Conservation (phyloP, 225 moss, liverwort and hornwort species). For the Asterella californica region DNA sequence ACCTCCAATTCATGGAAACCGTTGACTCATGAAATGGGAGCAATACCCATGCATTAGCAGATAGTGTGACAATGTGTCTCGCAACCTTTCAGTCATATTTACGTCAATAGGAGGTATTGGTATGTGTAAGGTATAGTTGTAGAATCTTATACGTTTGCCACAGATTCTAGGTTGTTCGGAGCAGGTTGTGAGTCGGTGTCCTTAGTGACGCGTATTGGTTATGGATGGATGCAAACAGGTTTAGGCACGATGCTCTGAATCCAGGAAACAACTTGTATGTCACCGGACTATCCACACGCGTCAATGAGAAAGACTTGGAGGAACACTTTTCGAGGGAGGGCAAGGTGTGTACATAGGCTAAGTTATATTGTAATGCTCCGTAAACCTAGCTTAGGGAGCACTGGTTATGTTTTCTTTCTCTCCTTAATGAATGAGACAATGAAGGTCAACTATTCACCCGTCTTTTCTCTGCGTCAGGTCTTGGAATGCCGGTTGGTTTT, state of each 20-base stretch:
- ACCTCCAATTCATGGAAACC: not conserved
- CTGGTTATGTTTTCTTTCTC: too few relatives aligned
- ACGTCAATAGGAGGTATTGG: too few relatives aligned
- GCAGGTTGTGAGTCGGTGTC: too few relatives aligned
- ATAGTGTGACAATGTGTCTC: too few relatives aligned
- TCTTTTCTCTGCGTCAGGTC: slow-evolving; percentile 41
- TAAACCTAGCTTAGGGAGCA: not conserved
- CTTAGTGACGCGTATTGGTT: not conserved
- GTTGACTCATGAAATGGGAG: too few relatives aligned
- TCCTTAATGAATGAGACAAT: not conserved
- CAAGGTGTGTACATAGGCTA: slow-evolving; percentile 45
- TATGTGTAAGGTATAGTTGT: too few relatives aligned
- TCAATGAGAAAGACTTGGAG: slow-evolving; percentile 87
- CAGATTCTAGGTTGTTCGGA: not conserved
- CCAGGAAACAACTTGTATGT: slow-evolving; percentile 93
- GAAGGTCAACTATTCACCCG: not conserved
- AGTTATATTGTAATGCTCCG: not conserved
- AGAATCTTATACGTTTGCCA: too few relatives aligned
- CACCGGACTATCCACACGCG: slow-evolving; percentile 87
- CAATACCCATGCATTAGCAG: too few relatives aligned
- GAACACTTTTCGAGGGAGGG: slow-evolving; percentile 93
- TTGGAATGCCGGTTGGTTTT: slow-evolving; percentile 93
- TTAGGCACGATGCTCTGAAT: slow-evolving; percentile 76
- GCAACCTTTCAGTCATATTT: too few relatives aligned
- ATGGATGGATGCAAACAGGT: slow-evolving; percentile 36